phyloP scores from a whole-genome alignment of 352 stramenopile genomes.

The Pythium angustatum region DNA sequence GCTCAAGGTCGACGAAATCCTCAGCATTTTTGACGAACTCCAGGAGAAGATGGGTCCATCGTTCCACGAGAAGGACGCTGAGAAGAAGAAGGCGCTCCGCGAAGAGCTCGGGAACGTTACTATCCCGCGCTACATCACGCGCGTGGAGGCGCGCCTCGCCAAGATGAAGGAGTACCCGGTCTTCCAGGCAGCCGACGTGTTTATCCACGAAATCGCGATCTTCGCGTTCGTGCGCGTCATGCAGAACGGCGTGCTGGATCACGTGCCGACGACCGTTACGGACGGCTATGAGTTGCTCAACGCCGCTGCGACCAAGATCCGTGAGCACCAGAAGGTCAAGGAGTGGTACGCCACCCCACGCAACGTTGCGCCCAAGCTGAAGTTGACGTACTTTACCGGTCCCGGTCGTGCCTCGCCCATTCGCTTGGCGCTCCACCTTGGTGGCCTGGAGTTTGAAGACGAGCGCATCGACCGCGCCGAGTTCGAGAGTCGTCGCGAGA shows the following conservation, averaged over 20 bases:
- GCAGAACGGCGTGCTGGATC: conserved; percentile 32
- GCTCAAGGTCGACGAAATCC: conserved; percentile 38
- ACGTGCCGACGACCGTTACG: conserved; percentile 35
- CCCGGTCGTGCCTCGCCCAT: conserved; percentile 49
- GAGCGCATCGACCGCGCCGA: conserved; percentile 39
- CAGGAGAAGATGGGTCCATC: conserved; percentile 26
- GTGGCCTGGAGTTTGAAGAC: conserved; percentile 63
- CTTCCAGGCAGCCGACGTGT: conserved; percentile 26
- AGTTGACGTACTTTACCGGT: conserved; percentile 67
- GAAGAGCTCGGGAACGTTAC: conserved; percentile 32
- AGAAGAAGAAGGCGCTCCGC: conserved; percentile 40
- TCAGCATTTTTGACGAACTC: conserved; percentile 34
- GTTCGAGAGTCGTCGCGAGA: conserved; percentile 28
- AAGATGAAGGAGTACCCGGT: conserved; percentile 30
- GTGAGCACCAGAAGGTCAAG: conserved; percentile 34
- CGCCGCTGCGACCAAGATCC: conserved; percentile 25
- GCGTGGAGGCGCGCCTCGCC: conserved; percentile 34
- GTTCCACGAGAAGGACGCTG: conserved; percentile 31
- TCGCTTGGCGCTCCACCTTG: conserved; percentile 59
- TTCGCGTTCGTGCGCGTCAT: conserved; percentile 31
- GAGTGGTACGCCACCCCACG: conserved; percentile 36
- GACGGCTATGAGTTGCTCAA: conserved; percentile 27
- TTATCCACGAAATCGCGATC: conserved; percentile 36
- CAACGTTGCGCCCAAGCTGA: conserved; percentile 33
- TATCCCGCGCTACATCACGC: conserved; percentile 32